Evolutionary conservation across 441 rosid species (phyloP).

Genomic region (Gossypium gossypioides): DNA sequence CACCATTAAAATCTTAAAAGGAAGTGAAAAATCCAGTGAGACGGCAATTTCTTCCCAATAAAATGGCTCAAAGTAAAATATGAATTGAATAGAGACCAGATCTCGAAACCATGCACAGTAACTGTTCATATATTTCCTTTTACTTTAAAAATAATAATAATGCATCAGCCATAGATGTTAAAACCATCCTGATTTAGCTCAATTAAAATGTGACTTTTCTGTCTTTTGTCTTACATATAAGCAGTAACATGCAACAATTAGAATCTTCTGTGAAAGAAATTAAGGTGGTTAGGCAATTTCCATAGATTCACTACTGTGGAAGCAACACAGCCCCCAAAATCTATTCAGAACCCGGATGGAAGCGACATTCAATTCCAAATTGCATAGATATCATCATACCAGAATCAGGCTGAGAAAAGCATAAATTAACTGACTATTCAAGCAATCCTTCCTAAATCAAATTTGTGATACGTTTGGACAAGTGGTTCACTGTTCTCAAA

Average conservation of each 20-base stretch:
- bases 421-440: background rate
- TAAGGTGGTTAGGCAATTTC: slow-evolving; percentile 1
- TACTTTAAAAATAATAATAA: background rate
- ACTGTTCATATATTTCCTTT: background rate
- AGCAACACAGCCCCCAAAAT: slow-evolving; percentile 6
- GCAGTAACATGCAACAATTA: background rate
- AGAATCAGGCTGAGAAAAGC: background rate
- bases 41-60: background rate
- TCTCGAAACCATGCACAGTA: background rate
- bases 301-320: background rate
- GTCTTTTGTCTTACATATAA: background rate
- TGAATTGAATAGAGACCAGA: background rate
- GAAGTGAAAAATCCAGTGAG: background rate
- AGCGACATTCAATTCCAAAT: background rate
- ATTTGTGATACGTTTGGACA: background rate
- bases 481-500: background rate
- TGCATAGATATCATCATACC: background rate
- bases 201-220: background rate
- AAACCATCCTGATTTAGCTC: background rate
- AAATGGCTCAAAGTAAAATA: background rate
- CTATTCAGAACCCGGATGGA: background rate
- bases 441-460: background rate
- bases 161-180: background rate
- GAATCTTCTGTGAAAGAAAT: background rate
- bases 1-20: background rate